Evolutionary conservation across 768 basidiomycete genomes (phyloP), one percentile per base, ranked within the genome.

Genomic region (Plicaturopsis crispa): DNA sequence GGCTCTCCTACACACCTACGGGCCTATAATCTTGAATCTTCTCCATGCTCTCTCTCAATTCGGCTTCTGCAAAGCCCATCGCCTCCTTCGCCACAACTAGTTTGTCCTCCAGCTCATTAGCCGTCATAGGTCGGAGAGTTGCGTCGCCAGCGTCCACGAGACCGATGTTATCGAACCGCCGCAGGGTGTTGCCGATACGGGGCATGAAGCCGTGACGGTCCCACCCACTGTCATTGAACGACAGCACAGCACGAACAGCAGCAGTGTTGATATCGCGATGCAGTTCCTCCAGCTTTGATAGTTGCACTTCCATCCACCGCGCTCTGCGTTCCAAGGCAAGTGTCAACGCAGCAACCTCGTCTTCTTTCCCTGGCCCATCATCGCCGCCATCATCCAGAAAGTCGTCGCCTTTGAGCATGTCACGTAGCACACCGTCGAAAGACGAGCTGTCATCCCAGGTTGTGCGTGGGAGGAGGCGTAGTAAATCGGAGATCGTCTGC

Each of bases 371-470:
- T 14, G 70, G 62, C 19, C 67, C 63, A 39, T 80, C 81, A 31
- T 83, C 80, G 4, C 73, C 73, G 3, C 70, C 70, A 45, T 87
- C 85, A 40, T 88, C 87, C 24, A 88, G 66, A 52, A 87, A 84
- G 54, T 90, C 88, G 44, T 89, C 86, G 5, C 85, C 86, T 54
- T 84, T 88, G 30, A 90, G 70, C 84, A 90, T 90, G 45, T 91
- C 88, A 35, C 84, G 74, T 16, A 90, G 63, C 16, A 88, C 84
- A 24, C 85, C 83, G 48, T 89, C 85, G 48, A 89, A 90, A 7
- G 86, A 89, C 1, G 88, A 88, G 45, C 83, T 87, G 50, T 90
- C 87, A 42, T 88, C 84, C 88, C 86, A 90, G 1, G 87, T 89
- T 7, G 84, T 87, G 11, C 86, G 81, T 13, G 88, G 89, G 42